Evolutionary conservation across 192 early-diverging fungal species (phyloP).

Genomic region (Coemansia sp.): DNA sequence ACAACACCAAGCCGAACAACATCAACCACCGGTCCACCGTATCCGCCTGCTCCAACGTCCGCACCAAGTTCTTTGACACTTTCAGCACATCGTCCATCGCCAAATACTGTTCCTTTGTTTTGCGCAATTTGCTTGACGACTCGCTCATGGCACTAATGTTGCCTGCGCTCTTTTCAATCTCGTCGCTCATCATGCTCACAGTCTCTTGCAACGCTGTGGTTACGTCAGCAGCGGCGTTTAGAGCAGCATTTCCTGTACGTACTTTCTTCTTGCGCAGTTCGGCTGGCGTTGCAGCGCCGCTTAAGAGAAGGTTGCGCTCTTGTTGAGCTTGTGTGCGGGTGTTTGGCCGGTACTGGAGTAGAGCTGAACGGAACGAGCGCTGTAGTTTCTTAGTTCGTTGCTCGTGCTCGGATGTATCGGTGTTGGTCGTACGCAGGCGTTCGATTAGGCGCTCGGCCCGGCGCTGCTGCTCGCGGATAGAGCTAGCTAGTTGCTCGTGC

Average conservation of each 20-base stretch:
- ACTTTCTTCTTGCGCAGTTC: slow-evolving; percentile 47
- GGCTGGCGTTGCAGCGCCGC: slow-evolving; percentile 38
- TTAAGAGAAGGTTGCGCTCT: slow-evolving; percentile 40
- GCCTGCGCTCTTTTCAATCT: slow-evolving; percentile 50
- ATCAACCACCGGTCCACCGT: slow-evolving; percentile 49
- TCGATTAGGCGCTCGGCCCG: slow-evolving; percentile 31
- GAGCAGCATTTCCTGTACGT: slow-evolving; percentile 24
- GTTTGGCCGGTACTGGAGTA: slow-evolving; percentile 35
- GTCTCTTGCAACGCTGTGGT: slow-evolving; percentile 49
- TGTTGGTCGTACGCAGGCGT: slow-evolving; percentile 9
- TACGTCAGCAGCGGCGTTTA: slow-evolving; percentile 43
- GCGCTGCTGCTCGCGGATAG: slow-evolving; percentile 49
- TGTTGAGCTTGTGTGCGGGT: slow-evolving; percentile 10
- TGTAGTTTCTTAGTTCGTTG: slow-evolving; percentile 10
- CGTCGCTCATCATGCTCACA: slow-evolving; percentile 50
- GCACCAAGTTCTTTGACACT: slow-evolving; percentile 35
- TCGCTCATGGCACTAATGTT: slow-evolving; percentile 39
- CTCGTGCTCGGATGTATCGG: background rate
- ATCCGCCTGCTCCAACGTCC: slow-evolving; percentile 43
- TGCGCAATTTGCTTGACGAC: slow-evolving; percentile 30
- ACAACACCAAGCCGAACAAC: slow-evolving; percentile 41
- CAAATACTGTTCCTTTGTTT: slow-evolving; percentile 30
- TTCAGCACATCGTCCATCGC: slow-evolving; percentile 38
- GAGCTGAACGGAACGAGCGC: slow-evolving; percentile 30
- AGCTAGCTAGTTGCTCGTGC: slow-evolving; percentile 31